These are phyloP conservation scores for Chaetoscypha palmicola DNA, from an alignment of 2,329 filamentous ascomycete genomes.

Conservation along the genomic window DNA sequence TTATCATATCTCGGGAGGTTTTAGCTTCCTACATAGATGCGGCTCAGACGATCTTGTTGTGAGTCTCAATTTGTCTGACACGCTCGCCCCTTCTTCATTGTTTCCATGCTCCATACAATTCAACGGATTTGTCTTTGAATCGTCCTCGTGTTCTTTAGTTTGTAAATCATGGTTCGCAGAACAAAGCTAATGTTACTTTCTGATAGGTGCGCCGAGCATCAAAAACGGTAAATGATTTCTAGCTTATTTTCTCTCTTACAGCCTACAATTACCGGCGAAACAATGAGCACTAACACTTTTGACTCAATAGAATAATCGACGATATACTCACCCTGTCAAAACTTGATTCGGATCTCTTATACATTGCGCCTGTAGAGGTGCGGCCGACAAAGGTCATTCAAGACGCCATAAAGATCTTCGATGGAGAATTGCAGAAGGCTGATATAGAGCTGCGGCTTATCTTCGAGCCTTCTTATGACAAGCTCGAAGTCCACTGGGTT, in stretches of 20 bases:
- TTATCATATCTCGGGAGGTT: conserved; percentile 33
- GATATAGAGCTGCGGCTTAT: conserved; percentile 62
- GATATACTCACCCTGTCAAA: conserved; percentile 60
- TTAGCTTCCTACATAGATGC: conserved; percentile 61
- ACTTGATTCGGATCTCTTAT: conserved; percentile 62
- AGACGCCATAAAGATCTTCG: conserved; percentile 68
- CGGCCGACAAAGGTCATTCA: conserved; percentile 60
- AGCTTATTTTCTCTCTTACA: no score
- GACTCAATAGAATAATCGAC: conserved; percentile 60
- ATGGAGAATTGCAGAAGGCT: conserved; percentile 62
- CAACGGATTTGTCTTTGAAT: no score
- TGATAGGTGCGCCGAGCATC: conserved; percentile 71
- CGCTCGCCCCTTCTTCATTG: no score
- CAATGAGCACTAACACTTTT: no score
- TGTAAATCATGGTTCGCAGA: no score
- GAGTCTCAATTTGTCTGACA: no score
- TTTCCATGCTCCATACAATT: no score
- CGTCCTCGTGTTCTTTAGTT: no score
- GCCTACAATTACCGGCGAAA: no score
- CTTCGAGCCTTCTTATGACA: conserved; percentile 58
- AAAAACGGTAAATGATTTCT: no score
- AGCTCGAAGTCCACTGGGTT: conserved; percentile 60
- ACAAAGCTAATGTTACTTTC: no score
- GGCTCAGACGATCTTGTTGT: conserved; percentile 67
- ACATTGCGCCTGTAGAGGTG: conserved; percentile 61